Conservation (phyloP, 2,329 filamentous ascomycete genomes). For the Claviceps cyperi region DNA sequence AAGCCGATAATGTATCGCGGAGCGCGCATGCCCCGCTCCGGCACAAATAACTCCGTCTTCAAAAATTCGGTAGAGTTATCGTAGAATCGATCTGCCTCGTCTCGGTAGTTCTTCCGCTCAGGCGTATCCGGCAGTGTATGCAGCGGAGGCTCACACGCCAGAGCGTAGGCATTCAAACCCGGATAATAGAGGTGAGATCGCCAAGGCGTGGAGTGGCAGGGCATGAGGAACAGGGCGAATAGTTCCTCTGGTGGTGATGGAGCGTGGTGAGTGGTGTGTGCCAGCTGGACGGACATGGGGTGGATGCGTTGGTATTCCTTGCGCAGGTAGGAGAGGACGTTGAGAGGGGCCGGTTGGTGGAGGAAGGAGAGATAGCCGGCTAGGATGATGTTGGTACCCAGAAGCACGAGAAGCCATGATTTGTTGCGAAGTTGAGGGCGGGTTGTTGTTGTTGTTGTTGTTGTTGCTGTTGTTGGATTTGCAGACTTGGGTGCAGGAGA, state of each 20-base stretch:
- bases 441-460: conserved; percentile 14
- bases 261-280: conserved; percentile 9
- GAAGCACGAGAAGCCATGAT: conserved; percentile 38
- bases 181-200: conserved; percentile 72
- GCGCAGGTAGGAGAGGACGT: conserved; percentile 64
- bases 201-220: conserved; percentile 94
- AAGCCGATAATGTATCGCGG: conserved; percentile 49
- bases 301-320: conserved; percentile 50
- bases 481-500: conserved; percentile 8
- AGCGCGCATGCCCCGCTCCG: conserved; percentile 13
- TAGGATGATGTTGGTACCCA: conserved; percentile 55
- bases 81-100: conserved; percentile 90
- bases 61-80: conserved; percentile 45
- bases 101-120: conserved; percentile 56
- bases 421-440: conserved; percentile 32
- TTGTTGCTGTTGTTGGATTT: background rate
- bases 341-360: conserved; percentile 69
- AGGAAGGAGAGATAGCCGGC: conserved; percentile 59
- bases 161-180: conserved; percentile 61
- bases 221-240: conserved; percentile 75
- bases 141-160: conserved; percentile 83
- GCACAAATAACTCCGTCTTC: conserved; percentile 31
- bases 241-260: conserved; percentile 26
- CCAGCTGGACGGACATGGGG: conserved; percentile 16
- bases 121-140: conserved; percentile 41